Evolutionary conservation across 139 green algal species (phyloP).

Genomic region (Closterium sp.): DNA sequence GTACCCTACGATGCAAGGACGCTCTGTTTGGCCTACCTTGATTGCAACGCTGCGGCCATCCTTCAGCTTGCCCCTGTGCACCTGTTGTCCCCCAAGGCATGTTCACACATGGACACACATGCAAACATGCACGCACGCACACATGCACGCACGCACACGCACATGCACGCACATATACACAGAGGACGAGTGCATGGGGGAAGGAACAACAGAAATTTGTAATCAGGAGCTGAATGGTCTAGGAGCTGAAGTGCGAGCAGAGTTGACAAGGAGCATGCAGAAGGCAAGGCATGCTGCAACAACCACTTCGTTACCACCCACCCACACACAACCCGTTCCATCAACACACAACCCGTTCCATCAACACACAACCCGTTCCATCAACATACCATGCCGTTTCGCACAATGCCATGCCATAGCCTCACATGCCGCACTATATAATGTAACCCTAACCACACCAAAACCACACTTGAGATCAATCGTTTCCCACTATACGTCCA

Average conservation of each 20-base stretch:
- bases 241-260: no score
- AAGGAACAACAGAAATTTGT: background rate
- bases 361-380: background rate
- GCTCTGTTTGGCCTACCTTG: no score
- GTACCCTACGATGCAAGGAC: no score
- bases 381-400: no score
- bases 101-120: background rate
- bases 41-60: constrained; percentile 2
- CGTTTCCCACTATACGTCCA: no score
- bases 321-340: background rate
- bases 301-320: background rate
- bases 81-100: background rate
- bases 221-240: no score
- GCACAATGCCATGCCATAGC: no score
- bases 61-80: background rate
- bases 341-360: background rate
- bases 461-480: no score
- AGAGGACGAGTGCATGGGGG: background rate
- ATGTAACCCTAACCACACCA: no score
- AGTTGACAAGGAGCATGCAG: background rate
- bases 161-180: background rate
- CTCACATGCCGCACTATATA: no score
- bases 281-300: background rate
- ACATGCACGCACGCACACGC: background rate
- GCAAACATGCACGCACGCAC: background rate